These are phyloP conservation scores for Dovyalis caffra DNA, from an alignment of 345 rosid genomes.

Conservation along the genomic window DNA sequence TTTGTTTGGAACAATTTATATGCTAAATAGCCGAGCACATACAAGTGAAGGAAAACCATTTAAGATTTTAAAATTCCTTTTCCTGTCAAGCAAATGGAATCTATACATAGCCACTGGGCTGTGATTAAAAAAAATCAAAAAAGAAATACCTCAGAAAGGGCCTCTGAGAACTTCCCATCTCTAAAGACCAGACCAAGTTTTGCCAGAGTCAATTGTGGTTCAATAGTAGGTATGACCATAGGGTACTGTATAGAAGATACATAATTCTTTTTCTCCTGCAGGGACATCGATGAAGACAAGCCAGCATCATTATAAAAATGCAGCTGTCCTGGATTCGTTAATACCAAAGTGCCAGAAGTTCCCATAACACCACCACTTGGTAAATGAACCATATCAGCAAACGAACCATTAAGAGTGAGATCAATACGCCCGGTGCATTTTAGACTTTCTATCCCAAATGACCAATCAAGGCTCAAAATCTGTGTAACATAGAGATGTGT, in stretches of 20 bases:
- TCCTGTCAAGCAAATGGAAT: not conserved
- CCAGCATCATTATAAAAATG: constrained; percentile 23
- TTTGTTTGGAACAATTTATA: not conserved
- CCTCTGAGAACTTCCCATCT: constrained; percentile 18
- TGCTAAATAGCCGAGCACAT: not conserved
- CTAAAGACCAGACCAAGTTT: constrained; percentile 14
- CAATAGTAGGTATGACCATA: constrained; percentile 22
- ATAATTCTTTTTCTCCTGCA: constrained; percentile 15
- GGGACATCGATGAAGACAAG: constrained; percentile 17
- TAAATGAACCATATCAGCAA: constrained; percentile 29
- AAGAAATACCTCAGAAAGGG: constrained; percentile 26
- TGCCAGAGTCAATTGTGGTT: constrained; percentile 26
- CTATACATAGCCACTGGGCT: not conserved
- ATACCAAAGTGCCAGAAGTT: constrained; percentile 18
- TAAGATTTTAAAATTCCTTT: not conserved
- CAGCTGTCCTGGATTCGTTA: constrained; percentile 37
- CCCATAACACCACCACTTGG: constrained; percentile 9
- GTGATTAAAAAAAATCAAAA: not conserved
- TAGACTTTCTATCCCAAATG: constrained; percentile 25
- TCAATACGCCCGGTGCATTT: constrained; percentile 27
- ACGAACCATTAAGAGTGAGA: constrained; percentile 32
- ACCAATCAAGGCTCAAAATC: constrained; percentile 31
- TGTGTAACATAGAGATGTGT: constrained; percentile 1
- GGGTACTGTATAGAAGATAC: constrained; percentile 25
- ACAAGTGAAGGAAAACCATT: not conserved